Evolutionary conservation across 2,329 filamentous ascomycete genomes (phyloP).

Genomic region (Ceratocystis albifundus): DNA sequence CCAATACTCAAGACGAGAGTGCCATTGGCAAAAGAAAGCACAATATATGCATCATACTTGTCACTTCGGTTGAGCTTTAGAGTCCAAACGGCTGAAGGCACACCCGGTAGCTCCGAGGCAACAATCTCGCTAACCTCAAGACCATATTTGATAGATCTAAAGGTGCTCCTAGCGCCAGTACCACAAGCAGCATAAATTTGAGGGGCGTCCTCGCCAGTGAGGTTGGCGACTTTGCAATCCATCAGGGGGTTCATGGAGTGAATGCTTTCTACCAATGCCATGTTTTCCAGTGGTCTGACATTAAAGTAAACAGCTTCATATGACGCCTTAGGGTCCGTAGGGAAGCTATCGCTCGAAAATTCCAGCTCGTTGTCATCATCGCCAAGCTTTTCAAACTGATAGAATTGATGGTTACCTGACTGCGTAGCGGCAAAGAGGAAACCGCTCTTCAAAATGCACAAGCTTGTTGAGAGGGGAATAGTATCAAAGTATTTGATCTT

Average conservation of each 20-base stretch:
- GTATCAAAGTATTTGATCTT: slow-evolving; percentile 99
- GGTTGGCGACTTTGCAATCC: slow-evolving; percentile 82
- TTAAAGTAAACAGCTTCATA: slow-evolving; percentile 78
- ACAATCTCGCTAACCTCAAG: slow-evolving; percentile 90
- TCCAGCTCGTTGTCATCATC: slow-evolving; percentile 87
- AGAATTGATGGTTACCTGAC: slow-evolving; percentile 86
- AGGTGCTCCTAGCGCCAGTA: slow-evolving; percentile 75
- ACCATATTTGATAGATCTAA: slow-evolving; percentile 85
- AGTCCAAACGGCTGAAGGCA: slow-evolving; percentile 90
- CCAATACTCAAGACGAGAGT: slow-evolving; percentile 91
- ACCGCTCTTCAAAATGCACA: slow-evolving; percentile 90
- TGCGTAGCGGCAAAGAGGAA: slow-evolving; percentile 90
- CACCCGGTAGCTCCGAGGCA: slow-evolving; percentile 79
- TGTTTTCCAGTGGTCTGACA: slow-evolving; percentile 65
- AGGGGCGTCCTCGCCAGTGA: slow-evolving; percentile 84
- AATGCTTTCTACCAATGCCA: slow-evolving; percentile 74
- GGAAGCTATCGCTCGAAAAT: slow-evolving; percentile 72
- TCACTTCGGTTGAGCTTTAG: slow-evolving; percentile 74
- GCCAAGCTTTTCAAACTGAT: slow-evolving; percentile 93
- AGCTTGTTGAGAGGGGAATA: slow-evolving; percentile 71
- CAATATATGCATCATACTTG: slow-evolving; percentile 84
- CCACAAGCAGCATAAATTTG: slow-evolving; percentile 93
- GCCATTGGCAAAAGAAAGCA: slow-evolving; percentile 82
- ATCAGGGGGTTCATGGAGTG: slow-evolving; percentile 83
- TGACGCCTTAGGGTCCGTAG: slow-evolving; percentile 58